phyloP scores from a whole-genome alignment of 371 early-diverging fungal genomes.

The Dichotomocladium elegans region DNA sequence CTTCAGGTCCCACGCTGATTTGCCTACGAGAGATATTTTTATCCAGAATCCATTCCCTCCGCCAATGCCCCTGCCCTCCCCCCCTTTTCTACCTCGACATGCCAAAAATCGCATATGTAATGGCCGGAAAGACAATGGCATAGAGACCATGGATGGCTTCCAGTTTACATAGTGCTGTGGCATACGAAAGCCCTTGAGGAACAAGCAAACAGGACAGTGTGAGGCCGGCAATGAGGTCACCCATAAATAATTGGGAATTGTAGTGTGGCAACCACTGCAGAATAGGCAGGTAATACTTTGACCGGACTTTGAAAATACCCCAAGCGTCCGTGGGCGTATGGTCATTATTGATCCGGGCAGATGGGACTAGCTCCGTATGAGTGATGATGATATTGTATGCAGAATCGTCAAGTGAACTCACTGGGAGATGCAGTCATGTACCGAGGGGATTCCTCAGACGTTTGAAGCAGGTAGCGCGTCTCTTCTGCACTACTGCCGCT shows the following conservation, averaged over 20 bases:
- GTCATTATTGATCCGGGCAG: constrained; percentile 20
- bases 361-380: constrained; percentile 23
- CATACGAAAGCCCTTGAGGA: constrained; percentile 89
- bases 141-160: constrained; percentile 88
- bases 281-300: constrained; percentile 88
- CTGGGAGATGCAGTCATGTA: constrained; percentile 25
- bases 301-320: constrained; percentile 48
- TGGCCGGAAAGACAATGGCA: constrained; percentile 75
- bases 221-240: constrained; percentile 82
- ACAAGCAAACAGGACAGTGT: constrained; percentile 86
- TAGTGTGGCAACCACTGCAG: constrained; percentile 86
- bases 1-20: constrained; percentile 88
- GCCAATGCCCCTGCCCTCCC: too few species aligned
- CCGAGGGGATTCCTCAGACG: constrained; percentile 7
- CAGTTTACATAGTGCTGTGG: constrained; percentile 76
- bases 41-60: too few species aligned
- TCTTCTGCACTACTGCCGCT: too few species aligned
- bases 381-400: background rate
- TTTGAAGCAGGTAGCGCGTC: background rate
- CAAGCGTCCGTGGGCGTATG: constrained; percentile 31
- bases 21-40: constrained; percentile 57
- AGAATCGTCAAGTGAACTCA: background rate
- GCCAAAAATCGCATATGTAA: constrained; percentile 88
- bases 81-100: constrained; percentile 73
- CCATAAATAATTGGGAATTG: constrained; percentile 37